Evolutionary conservation across 192 early-diverging fungal genomes (phyloP).

Genomic region (Coemansia biformis): DNA sequence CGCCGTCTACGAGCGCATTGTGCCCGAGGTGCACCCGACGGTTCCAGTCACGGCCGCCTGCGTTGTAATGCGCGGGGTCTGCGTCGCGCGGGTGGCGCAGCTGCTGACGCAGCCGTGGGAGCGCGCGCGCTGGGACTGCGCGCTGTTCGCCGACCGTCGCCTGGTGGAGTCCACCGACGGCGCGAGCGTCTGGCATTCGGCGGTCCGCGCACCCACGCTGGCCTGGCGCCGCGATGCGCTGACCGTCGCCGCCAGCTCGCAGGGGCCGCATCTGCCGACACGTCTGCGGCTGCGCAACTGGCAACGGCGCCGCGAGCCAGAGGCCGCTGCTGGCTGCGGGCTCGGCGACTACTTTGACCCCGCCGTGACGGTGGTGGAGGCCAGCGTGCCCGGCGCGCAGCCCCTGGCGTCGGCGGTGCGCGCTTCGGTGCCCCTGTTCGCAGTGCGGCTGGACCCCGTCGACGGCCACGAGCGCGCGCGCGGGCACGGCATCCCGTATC

Average conservation of each 20-base stretch:
- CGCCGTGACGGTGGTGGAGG: slow-evolving; percentile 33
- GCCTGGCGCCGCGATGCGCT: slow-evolving; percentile 34
- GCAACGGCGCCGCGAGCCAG: slow-evolving; percentile 2
- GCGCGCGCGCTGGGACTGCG: slow-evolving; percentile 14
- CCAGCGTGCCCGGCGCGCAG: slow-evolving; percentile 47
- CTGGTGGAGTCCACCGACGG: slow-evolving; percentile 15
- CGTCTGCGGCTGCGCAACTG: slow-evolving; percentile 38
- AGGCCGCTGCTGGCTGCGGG: too few relatives aligned
- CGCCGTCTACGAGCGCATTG: slow-evolving; percentile 16
- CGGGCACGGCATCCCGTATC: slow-evolving; percentile 10
- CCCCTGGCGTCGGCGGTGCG: slow-evolving; percentile 24
- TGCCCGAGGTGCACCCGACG: slow-evolving; percentile 14
- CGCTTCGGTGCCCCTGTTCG: slow-evolving; percentile 25
- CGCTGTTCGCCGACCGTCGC: slow-evolving; percentile 18
- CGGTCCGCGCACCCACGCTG: slow-evolving; percentile 25
- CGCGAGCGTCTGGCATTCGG: slow-evolving; percentile 16
- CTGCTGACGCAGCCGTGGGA: slow-evolving; percentile 11
- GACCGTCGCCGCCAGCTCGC: slow-evolving; percentile 14
- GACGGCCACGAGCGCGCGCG: slow-evolving; percentile 37
- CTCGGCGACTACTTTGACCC: slow-evolving; percentile 28
- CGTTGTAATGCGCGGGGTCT: slow-evolving; percentile 22
- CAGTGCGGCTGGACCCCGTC: slow-evolving; percentile 38
- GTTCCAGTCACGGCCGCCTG: slow-evolving; percentile 30
- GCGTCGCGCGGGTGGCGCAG: slow-evolving; percentile 7
- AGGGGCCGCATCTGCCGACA: slow-evolving; percentile 18